phyloP scores from a whole-genome alignment of 2,329 filamentous ascomycete genomes.

The Simplicillium sp. region DNA sequence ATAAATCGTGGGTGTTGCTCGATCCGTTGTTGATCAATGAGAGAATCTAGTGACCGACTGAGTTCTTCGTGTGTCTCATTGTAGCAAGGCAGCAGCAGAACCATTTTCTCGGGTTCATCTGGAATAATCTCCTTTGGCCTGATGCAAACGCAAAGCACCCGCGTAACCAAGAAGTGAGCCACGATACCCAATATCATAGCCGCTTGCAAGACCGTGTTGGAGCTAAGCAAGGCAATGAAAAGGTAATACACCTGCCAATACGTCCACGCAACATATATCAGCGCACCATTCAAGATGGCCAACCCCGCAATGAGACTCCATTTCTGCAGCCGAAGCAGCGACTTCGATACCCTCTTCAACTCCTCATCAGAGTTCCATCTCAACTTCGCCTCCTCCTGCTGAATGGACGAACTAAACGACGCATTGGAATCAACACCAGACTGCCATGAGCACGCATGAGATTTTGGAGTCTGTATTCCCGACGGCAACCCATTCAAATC shows the following conservation, averaged over 20 bases:
- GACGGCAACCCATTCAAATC: slow-evolving; percentile 21
- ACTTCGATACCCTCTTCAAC: slow-evolving; percentile 26
- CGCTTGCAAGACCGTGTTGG: slow-evolving; percentile 31
- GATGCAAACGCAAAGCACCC: slow-evolving; percentile 18
- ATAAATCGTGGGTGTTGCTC: slow-evolving; percentile 30
- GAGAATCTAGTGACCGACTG: slow-evolving; percentile 32
- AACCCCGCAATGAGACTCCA: slow-evolving; percentile 27
- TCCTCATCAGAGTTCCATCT: slow-evolving; percentile 30
- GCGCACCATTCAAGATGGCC: slow-evolving; percentile 19
- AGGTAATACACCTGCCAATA: slow-evolving; percentile 32
- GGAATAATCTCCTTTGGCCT: slow-evolving; percentile 21
- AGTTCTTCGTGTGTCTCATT: slow-evolving; percentile 36
- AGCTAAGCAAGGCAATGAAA: slow-evolving; percentile 34
- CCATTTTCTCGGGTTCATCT: slow-evolving; percentile 30
- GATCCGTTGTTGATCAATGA: slow-evolving; percentile 32
- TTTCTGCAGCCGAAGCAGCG: slow-evolving; percentile 26
- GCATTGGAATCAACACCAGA: slow-evolving; percentile 19
- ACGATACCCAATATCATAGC: slow-evolving; percentile 31
- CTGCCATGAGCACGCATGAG: slow-evolving; percentile 7
- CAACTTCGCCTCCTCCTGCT: slow-evolving; percentile 27
- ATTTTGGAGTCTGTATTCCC: slow-evolving; percentile 20
- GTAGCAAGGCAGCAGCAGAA: slow-evolving; percentile 37
- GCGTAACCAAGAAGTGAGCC: slow-evolving; percentile 18
- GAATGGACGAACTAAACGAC: slow-evolving; percentile 24
- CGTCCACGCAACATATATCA: slow-evolving; percentile 25